These are phyloP conservation scores for Xylaria curta DNA, from an alignment of 495 filamentous ascomycete species.

Conservation along the genomic window DNA sequence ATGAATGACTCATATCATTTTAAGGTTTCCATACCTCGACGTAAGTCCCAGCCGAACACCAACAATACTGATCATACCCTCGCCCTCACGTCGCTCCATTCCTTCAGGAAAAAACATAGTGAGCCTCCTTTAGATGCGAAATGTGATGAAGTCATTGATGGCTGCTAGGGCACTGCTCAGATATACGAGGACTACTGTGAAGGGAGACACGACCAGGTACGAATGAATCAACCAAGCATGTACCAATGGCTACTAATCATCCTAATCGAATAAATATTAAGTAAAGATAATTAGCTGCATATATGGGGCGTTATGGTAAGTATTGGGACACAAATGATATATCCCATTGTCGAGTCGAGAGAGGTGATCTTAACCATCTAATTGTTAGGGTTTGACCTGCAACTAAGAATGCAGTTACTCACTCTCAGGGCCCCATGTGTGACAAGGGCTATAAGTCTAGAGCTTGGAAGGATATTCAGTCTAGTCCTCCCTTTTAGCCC, in stretches of 20 bases:
- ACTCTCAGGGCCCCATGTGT: not conserved
- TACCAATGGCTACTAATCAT: not conserved
- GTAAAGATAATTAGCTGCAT: not conserved
- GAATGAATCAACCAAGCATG: not conserved
- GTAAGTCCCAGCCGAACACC: not conserved
- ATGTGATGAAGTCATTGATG: not conserved
- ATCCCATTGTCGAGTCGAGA: too few relatives aligned
- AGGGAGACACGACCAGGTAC: not conserved
- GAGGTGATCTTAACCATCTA: too few relatives aligned
- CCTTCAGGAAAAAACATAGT: not conserved
- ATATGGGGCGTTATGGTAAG: not conserved
- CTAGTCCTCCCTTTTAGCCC: too few relatives aligned
- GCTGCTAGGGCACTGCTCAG: not conserved
- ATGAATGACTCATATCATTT: too few relatives aligned
- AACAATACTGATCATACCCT: not conserved
- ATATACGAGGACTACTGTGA: not conserved
- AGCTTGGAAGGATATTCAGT: too few relatives aligned
- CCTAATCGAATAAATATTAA: not conserved
- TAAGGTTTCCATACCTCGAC: too few relatives aligned
- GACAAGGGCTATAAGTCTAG: too few relatives aligned
- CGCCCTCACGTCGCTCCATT: not conserved
- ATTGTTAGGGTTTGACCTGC: not conserved
- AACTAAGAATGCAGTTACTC: not conserved
- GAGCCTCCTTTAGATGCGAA: not conserved
- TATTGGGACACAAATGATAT: not conserved